Conservation (phyloP, 495 filamentous ascomycete species). For the Trichocladium uniseriatum region DNA sequence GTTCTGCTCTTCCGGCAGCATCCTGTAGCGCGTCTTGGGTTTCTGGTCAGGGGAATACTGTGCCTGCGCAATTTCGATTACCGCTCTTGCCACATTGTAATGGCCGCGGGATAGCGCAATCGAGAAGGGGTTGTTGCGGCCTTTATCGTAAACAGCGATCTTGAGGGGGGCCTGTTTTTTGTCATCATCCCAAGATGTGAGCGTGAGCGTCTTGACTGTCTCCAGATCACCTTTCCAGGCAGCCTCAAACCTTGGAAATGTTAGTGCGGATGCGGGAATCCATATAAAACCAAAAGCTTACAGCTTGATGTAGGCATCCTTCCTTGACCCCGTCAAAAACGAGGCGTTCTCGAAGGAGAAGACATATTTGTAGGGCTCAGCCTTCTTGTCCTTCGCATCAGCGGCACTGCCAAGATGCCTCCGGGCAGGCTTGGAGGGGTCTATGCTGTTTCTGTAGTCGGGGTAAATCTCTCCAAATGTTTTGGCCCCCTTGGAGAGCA, state of each 20-base stretch:
- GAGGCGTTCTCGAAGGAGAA: conserved; percentile 40
- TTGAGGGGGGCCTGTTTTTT: conserved; percentile 46
- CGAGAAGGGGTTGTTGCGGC: conserved; percentile 45
- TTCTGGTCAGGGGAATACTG: conserved; percentile 50
- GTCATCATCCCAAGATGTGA: conserved; percentile 38
- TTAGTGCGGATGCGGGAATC: too few species aligned
- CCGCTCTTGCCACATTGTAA: conserved; percentile 46
- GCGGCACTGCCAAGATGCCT: too few species aligned
- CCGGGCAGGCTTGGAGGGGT: background rate
- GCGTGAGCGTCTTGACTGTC: conserved; percentile 43
- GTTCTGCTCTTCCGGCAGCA: conserved; percentile 29
- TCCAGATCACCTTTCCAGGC: conserved; percentile 57
- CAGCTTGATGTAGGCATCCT: conserved; percentile 47
- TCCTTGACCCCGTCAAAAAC: conserved; percentile 43
- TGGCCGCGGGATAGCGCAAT: conserved; percentile 58
- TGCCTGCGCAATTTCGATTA: conserved; percentile 55
- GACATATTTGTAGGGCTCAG: conserved; percentile 33
- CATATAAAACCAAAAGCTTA: conserved; percentile 19
- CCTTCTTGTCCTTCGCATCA: background rate
- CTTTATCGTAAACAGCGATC: conserved; percentile 47
- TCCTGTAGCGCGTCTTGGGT: conserved; percentile 39
- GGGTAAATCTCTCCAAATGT: conserved; percentile 56
- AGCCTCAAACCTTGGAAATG: conserved; percentile 48
- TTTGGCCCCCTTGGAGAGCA: conserved; percentile 53
- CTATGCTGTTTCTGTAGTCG: conserved; percentile 24